Conservation (phyloP, 345 rosid genomes). For the Eutrema yunnanense region DNA sequence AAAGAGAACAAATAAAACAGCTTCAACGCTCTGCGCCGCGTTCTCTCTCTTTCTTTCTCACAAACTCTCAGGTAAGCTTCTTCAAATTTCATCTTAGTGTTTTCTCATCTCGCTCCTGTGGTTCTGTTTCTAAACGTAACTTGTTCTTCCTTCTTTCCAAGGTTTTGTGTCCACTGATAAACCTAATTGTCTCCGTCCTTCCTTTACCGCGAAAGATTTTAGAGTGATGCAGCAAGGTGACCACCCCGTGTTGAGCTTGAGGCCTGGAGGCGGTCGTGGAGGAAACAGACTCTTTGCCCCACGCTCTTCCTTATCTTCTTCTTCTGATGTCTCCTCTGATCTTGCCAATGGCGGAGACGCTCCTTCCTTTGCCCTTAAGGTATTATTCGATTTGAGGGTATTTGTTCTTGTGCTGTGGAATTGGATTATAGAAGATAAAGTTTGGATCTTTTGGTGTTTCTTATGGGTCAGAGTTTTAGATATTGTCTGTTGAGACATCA, state of each 20-base stretch:
- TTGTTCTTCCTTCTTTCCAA: no score
- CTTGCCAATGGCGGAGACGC: constrained; percentile 2
- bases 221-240: constrained; percentile 28
- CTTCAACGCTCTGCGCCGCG: constrained; percentile 18
- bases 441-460: constrained; percentile 8
- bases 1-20: constrained; percentile 3
- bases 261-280: constrained; percentile 35
- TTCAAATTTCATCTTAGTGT: background rate
- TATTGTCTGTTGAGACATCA: background rate
- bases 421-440: background rate
- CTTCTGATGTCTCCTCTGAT: constrained; percentile 15
- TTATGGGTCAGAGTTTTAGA: background rate
- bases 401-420: background rate
- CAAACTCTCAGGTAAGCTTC: constrained; percentile 9
- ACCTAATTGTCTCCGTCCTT: background rate
- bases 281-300: constrained; percentile 23
- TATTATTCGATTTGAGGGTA: background rate
- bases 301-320: constrained; percentile 13
- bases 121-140: background rate
- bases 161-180: no score
- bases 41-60: background rate
- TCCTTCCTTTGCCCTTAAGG: constrained; percentile 28
- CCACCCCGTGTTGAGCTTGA: constrained; percentile 23
- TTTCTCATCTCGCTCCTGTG: background rate
- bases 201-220: background rate